Percentiles rank a stretch among this genome's conserved stretches.
Evolutionary conservation across 768 basidiomycete species (phyloP).

Genomic region (Auricularia auricula-judae): DNA sequence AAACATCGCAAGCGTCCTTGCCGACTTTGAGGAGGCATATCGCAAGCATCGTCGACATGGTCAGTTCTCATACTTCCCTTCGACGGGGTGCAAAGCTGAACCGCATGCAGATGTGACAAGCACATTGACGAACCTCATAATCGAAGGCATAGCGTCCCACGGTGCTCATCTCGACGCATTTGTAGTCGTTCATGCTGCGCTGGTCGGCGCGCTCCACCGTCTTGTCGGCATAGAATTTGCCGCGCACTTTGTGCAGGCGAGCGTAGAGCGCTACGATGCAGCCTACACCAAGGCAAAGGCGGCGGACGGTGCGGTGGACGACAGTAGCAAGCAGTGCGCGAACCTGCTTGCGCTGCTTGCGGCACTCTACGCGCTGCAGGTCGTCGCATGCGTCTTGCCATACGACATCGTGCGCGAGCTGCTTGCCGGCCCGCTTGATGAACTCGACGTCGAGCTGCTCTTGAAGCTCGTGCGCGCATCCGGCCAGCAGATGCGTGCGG

Average conservation of each 20-base stretch:
- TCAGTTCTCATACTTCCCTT: conserved; percentile 19
- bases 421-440: conserved; percentile 49
- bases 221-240: conserved; percentile 81
- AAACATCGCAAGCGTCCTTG: conserved; percentile 67
- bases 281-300: not conserved
- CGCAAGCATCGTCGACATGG: conserved; percentile 70
- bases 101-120: conserved; percentile 61
- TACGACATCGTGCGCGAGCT: conserved; percentile 82
- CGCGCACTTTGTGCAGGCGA: conserved; percentile 70
- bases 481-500: conserved; percentile 82
- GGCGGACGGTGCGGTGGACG: not conserved
- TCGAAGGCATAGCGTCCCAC: conserved; percentile 70
- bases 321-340: conserved; percentile 72
- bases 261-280: conserved; percentile 27
- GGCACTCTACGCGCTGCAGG: conserved; percentile 93
- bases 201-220: conserved; percentile 72
- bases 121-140: conserved; percentile 61
- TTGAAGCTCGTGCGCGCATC: conserved; percentile 69
- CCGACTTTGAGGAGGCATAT: conserved; percentile 66
- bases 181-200: conserved; percentile 77
- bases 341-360: conserved; percentile 83
- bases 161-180: conserved; percentile 79
- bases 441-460: conserved; percentile 77
- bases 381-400: conserved; percentile 77
- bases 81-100: too few relatives aligned